Percentiles rank a stretch among this genome's conserved stretches.
Conservation (phyloP, 106 monocot species). For the Alisma plantagoaquatica region DNA sequence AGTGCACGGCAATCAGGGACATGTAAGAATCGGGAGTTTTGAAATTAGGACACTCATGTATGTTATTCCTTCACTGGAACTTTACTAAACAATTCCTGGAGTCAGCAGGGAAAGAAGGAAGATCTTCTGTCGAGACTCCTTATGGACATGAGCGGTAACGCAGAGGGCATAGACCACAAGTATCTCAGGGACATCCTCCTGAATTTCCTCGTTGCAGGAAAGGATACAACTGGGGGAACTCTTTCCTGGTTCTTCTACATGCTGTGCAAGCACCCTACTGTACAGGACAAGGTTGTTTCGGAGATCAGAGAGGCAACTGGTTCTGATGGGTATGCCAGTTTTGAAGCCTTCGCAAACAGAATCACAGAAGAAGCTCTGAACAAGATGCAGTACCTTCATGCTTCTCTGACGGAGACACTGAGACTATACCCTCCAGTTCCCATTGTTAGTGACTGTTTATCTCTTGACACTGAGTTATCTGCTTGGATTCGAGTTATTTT, state of each 20-base stretch:
- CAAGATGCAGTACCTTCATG: constrained; percentile 18
- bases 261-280: constrained; percentile 5
- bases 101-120: not conserved
- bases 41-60: too few species aligned
- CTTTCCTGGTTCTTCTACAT: constrained; percentile 19
- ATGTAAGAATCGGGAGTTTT: too few species aligned
- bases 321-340: not conserved
- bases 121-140: constrained; percentile 20
- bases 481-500: too few species aligned
- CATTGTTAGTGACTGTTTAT: too few species aligned
- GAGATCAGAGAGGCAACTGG: not conserved
- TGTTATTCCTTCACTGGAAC: too few species aligned
- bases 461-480: too few species aligned
- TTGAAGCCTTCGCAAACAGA: not conserved
- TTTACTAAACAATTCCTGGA: too few species aligned
- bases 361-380: constrained; percentile 5
- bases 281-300: constrained; percentile 4
- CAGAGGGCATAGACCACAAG: constrained; percentile 5
- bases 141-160: constrained; percentile 6
- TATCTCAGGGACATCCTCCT: constrained; percentile 13
- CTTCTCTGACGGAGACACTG: constrained; percentile 15
- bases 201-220: constrained; percentile 13
- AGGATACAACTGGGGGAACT: constrained; percentile 9
- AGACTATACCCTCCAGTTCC: constrained; percentile 12
- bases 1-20: too few species aligned